A percentile compares a stretch with the other conserved stretches of the same genome.
Conservation (phyloP, 2,329 filamentous ascomycete genomes). For the Stenocarpella maydis region DNA sequence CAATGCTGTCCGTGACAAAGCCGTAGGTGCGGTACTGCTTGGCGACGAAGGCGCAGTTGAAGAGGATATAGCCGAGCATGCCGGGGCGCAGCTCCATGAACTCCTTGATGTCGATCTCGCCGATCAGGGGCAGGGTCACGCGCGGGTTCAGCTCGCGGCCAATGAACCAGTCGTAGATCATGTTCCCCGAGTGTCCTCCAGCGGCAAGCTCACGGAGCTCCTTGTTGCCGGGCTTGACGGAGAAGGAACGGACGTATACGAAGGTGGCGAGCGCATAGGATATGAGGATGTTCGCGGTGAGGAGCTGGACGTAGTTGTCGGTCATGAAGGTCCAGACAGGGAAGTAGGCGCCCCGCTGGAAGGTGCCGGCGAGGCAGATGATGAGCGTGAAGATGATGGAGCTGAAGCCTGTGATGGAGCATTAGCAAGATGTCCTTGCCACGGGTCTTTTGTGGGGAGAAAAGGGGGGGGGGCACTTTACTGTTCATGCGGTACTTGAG, state of each 20-base stretch:
- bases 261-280: slow-evolving; percentile 76
- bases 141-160: slow-evolving; percentile 95
- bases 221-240: slow-evolving; percentile 77
- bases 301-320: slow-evolving; percentile 87
- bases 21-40: slow-evolving; percentile 89
- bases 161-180: slow-evolving; percentile 96
- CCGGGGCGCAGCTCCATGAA: slow-evolving; percentile 93
- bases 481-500: slow-evolving; percentile 86
- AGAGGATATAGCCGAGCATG: slow-evolving; percentile 85
- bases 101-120: slow-evolving; percentile 88
- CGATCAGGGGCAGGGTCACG: slow-evolving; percentile 77
- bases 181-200: slow-evolving; percentile 83
- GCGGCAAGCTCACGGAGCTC: slow-evolving; percentile 80
- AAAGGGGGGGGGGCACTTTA: no score
- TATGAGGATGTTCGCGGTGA: slow-evolving; percentile 84
- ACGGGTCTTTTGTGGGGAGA: not conserved
- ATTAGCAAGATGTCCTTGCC: not conserved
- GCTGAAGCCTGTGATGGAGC: slow-evolving; percentile 66
- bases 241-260: slow-evolving; percentile 84
- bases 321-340: slow-evolving; percentile 91
- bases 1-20: slow-evolving; percentile 83
- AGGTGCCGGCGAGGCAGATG: slow-evolving; percentile 77
- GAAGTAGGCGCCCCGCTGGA: slow-evolving; percentile 81
- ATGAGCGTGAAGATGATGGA: slow-evolving; percentile 78
- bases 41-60: slow-evolving; percentile 85